Evolutionary conservation across 306 rosid genomes (phyloP).

Genomic region (Cicer arietinum): DNA sequence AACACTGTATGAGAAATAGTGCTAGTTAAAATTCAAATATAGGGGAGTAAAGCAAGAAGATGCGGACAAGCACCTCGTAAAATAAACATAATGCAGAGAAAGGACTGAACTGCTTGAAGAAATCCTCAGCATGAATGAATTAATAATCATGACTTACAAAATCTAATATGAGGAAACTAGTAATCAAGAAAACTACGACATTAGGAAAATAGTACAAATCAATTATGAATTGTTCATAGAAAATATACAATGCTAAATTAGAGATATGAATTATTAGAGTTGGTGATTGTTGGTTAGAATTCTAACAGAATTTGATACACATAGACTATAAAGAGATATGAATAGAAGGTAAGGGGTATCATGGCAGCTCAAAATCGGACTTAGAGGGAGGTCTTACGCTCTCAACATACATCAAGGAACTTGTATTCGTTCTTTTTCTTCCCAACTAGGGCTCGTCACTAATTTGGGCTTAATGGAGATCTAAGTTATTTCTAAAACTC

Average conservation of each 20-base stretch:
- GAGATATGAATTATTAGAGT: slow-evolving; percentile 7
- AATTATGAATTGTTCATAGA: neutral
- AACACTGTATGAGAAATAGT: neutral
- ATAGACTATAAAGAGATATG: neutral
- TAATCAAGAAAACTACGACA: neutral
- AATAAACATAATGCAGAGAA: slow-evolving; percentile 12
- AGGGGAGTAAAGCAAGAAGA: slow-evolving; percentile 7
- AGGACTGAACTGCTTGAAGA: slow-evolving; percentile 11
- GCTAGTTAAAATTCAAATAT: slow-evolving; percentile 15
- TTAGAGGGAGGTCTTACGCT: neutral
- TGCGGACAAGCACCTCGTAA: neutral
- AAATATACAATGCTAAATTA: slow-evolving; percentile 6
- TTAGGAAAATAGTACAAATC: slow-evolving; percentile 4
- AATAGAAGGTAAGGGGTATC: neutral
- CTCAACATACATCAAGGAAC: neutral
- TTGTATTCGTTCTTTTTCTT: slow-evolving; percentile 6
- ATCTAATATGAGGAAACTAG: slow-evolving; percentile 11
- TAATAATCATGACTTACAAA: slow-evolving; percentile 1
- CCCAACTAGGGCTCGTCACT: neutral
- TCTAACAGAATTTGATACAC: neutral
- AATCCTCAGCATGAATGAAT: slow-evolving; percentile 19
- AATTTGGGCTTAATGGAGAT: neutral
- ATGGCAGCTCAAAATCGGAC: neutral
- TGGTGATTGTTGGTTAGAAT: slow-evolving; percentile 1
- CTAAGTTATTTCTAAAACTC: neutral